Conservation (phyloP, 768 basidiomycete species). For the Royoungia palumana region DNA sequence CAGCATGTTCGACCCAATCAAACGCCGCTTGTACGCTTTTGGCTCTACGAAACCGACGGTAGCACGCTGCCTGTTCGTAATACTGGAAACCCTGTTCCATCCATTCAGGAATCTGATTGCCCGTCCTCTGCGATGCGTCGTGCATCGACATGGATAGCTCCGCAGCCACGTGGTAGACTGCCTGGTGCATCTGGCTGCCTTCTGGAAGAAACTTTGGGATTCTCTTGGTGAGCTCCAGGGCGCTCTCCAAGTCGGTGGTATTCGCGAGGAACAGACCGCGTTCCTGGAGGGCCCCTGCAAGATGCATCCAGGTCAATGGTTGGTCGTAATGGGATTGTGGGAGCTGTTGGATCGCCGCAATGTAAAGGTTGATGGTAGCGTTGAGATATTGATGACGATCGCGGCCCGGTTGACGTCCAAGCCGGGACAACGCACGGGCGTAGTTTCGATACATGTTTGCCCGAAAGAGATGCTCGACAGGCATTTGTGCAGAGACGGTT, state of each 20-base stretch:
- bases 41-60: not conserved
- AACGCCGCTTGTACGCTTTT: conserved; percentile 10
- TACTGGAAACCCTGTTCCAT: conserved; percentile 15
- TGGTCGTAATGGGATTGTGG: conserved; percentile 14
- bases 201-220: conserved; percentile 6
- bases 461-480: conserved; percentile 9
- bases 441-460: conserved; percentile 8
- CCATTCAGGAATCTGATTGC: not conserved
- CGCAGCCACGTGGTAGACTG: not conserved
- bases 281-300: conserved; percentile 3
- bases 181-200: not conserved
- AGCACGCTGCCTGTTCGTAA: conserved; percentile 13
- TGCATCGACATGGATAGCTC: not conserved
- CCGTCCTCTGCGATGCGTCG: not conserved
- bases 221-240: not conserved
- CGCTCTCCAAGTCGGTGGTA: not conserved
- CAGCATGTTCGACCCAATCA: conserved; percentile 14
- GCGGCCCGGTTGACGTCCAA: conserved; percentile 2
- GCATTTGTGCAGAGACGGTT: conserved; percentile 7
- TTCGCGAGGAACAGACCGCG: not conserved
- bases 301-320: not conserved
- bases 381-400: conserved; percentile 3
- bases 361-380: conserved; percentile 9
- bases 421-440: conserved; percentile 7
- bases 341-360: conserved; percentile 3